phyloP scores from a whole-genome alignment of 1,139 yeast genomes.

The Oligophagozyma castellii region DNA sequence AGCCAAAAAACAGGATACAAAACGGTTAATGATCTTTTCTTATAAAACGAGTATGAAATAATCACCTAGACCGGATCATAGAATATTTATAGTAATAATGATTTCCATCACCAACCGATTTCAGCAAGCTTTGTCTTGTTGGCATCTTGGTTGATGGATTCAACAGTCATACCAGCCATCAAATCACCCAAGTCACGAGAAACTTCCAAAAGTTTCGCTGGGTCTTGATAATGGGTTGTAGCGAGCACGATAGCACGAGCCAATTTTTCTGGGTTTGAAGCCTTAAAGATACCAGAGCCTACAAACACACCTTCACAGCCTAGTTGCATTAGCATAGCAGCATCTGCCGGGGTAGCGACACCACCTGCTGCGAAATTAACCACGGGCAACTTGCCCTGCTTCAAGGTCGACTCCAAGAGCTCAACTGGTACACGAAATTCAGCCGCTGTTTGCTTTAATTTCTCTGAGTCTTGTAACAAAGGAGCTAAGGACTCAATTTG shows the following conservation, averaged over 20 bases:
- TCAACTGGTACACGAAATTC: slow-evolving; percentile 49
- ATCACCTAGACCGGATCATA: slow-evolving; percentile 5
- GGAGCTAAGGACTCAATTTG: slow-evolving; percentile 24
- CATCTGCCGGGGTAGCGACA: slow-evolving; percentile 82
- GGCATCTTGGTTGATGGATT: slow-evolving; percentile 11
- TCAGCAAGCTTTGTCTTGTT: slow-evolving; percentile 15
- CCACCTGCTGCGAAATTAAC: slow-evolving; percentile 90
- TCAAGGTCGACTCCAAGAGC: slow-evolving; percentile 38
- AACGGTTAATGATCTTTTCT: too few species aligned
- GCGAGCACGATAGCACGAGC: slow-evolving; percentile 77
- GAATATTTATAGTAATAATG: not conserved
- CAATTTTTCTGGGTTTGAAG: slow-evolving; percentile 50
- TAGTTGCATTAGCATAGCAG: slow-evolving; percentile 77
- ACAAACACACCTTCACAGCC: slow-evolving; percentile 91
- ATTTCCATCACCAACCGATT: slow-evolving; percentile 16
- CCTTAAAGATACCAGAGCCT: slow-evolving; percentile 77
- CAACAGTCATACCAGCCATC: slow-evolving; percentile 19
- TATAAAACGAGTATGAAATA: too few species aligned
- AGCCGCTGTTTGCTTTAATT: slow-evolving; percentile 35
- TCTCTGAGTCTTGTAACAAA: slow-evolving; percentile 33
- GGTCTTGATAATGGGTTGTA: slow-evolving; percentile 60
- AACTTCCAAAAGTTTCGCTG: slow-evolving; percentile 49
- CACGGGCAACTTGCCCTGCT: slow-evolving; percentile 58
- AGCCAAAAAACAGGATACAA: too few species aligned
- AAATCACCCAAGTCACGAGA: slow-evolving; percentile 55